Conservation (phyloP, 1,284 basidiomycete genomes). For the Puccinia triticina region DNA sequence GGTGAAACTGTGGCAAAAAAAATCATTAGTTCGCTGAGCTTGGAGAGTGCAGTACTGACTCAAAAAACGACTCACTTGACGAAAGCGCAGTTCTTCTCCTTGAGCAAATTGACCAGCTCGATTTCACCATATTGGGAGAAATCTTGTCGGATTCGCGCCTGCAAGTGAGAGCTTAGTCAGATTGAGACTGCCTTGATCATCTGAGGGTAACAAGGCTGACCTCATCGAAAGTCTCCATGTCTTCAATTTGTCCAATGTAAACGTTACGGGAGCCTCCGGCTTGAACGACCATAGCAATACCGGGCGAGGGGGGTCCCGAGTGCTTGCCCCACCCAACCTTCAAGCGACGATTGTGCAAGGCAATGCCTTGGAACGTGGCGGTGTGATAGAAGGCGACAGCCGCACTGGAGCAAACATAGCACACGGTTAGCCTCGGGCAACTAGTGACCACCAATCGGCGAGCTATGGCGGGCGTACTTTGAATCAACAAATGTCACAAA, state of each 20-base stretch:
- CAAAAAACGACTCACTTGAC: conserved; percentile 69
- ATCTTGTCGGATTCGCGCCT: conserved; percentile 65
- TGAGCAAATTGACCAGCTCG: conserved; percentile 92
- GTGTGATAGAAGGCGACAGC: conserved; percentile 90
- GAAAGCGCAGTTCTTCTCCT: conserved; percentile 94
- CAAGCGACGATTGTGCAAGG: conserved; percentile 82
- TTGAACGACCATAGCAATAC: conserved; percentile 81
- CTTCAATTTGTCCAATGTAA: conserved; percentile 70
- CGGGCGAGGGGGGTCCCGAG: conserved; percentile 72
- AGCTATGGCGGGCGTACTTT: conserved; percentile 34
- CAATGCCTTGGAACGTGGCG: conserved; percentile 80
- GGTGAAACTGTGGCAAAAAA: conserved; percentile 60
- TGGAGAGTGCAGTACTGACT: conserved; percentile 58
- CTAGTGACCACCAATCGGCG: conserved; percentile 24
- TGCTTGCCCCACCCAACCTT: conserved; percentile 85
- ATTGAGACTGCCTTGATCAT: conserved; percentile 63
- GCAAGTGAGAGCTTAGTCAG: conserved; percentile 69
- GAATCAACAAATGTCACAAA: conserved; percentile 57
- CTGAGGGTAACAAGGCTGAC: conserved; percentile 1
- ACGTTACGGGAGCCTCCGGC: conserved; percentile 89
- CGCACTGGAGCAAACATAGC: conserved; percentile 65
- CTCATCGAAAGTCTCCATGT: conserved; percentile 30
- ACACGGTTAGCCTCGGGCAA: conserved; percentile 71
- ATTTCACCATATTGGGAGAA: conserved; percentile 52
- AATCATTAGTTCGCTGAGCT: background rate